These are phyloP conservation scores for Nicotiana paniculata DNA, from an alignment of 257 asterid species.

Conservation along the genomic window DNA sequence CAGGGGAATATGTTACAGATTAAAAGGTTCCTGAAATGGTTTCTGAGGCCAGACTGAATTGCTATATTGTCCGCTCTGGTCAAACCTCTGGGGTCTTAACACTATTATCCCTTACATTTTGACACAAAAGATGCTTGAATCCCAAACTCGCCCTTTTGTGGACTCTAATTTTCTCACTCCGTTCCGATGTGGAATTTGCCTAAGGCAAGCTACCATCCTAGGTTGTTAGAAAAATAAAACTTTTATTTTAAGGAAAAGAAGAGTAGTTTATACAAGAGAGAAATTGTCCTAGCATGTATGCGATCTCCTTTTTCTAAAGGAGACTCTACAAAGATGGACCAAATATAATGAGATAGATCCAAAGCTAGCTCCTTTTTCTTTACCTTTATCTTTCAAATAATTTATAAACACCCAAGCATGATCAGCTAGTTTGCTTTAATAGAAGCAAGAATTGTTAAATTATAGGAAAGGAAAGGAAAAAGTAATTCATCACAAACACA, in stretches of 20 bases:
- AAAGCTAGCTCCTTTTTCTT: slow-evolving; percentile 14
- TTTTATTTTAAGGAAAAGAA: background rate
- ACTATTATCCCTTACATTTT: too few species aligned
- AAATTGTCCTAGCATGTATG: background rate
- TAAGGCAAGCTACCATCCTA: too few species aligned
- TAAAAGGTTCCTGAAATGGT: background rate
- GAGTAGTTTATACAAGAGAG: background rate
- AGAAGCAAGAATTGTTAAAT: background rate
- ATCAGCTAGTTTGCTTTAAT: background rate
- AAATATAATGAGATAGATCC: slow-evolving; percentile 21
- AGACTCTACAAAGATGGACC: slow-evolving; percentile 14
- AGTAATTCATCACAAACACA: background rate
- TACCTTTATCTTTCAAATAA: background rate
- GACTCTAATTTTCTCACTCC: too few species aligned
- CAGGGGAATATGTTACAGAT: background rate
- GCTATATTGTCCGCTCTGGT: too few species aligned
- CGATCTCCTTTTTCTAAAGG: slow-evolving; percentile 23
- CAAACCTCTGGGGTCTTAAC: too few species aligned
- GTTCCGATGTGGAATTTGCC: background rate
- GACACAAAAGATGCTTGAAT: too few species aligned
- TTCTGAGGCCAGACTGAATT: background rate
- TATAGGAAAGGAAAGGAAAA: too few species aligned
- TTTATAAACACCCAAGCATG: background rate
- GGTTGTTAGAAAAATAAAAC: too few species aligned
- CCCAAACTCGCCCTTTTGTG: too few species aligned